phyloP scores from a whole-genome alignment of 441 rosid species.

The Jatropha podagrica region DNA sequence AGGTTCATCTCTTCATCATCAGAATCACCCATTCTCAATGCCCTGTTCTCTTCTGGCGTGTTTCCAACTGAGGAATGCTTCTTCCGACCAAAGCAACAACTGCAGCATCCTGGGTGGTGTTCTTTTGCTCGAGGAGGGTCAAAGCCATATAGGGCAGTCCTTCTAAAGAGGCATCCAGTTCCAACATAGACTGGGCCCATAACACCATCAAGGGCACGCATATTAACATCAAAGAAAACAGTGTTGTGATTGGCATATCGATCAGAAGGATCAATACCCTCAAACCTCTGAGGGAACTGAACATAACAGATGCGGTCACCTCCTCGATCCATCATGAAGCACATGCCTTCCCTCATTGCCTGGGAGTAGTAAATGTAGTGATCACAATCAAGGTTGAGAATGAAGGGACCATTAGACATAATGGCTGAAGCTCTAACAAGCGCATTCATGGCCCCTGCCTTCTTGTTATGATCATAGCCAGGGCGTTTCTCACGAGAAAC shows the following conservation, averaged over 20 bases:
- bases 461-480: constrained; percentile 90
- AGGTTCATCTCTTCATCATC: constrained; percentile 86
- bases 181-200: constrained; percentile 95
- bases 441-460: constrained; percentile 97
- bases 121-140: constrained; percentile 89
- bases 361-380: constrained; percentile 89
- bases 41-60: constrained; percentile 70
- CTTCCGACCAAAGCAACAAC: constrained; percentile 70
- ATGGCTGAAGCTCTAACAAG: constrained; percentile 91
- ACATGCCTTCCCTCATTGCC: constrained; percentile 92
- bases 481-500: constrained; percentile 96
- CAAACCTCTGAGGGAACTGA: constrained; percentile 92
- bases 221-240: constrained; percentile 89
- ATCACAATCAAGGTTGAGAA: constrained; percentile 90
- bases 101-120: constrained; percentile 67
- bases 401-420: constrained; percentile 93
- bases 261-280: constrained; percentile 95
- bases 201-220: constrained; percentile 94
- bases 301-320: constrained; percentile 89
- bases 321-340: constrained; percentile 97
- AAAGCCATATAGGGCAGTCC: constrained; percentile 83
- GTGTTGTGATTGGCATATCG: constrained; percentile 92
- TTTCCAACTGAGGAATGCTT: constrained; percentile 49
- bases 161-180: constrained; percentile 88
- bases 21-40: constrained; percentile 90